Evolutionary conservation across 495 filamentous ascomycete species (phyloP).

Genomic region (Xylaria bambusicola): DNA sequence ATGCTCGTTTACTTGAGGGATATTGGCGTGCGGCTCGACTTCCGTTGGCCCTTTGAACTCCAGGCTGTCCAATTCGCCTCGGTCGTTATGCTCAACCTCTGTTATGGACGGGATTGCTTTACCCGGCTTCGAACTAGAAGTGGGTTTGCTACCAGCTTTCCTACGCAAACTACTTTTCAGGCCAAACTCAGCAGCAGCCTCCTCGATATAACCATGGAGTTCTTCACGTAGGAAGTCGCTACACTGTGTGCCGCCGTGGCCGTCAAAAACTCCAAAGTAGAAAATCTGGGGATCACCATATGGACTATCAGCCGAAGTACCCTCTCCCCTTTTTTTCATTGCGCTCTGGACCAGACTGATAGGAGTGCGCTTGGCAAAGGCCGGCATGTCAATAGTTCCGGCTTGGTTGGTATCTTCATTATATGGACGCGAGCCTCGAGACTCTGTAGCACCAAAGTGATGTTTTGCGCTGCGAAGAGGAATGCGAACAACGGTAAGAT

Average conservation of each 20-base stretch:
- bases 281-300: conserved; percentile 93
- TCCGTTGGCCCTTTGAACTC: conserved; percentile 43
- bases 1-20: conserved; percentile 31
- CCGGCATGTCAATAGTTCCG: conserved; percentile 86
- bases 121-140: conserved; percentile 7
- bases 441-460: conserved; percentile 81
- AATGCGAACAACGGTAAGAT: conserved; percentile 97
- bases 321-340: conserved; percentile 48
- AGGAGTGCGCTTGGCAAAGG: conserved; percentile 82
- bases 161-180: conserved; percentile 67
- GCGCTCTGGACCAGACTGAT: conserved; percentile 61
- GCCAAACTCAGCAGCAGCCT: conserved; percentile 70
- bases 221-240: conserved; percentile 81
- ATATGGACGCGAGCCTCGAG: conserved; percentile 76
- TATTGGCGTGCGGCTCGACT: conserved; percentile 31
- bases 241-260: conserved; percentile 90
- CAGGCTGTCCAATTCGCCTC: conserved; percentile 33
- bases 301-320: conserved; percentile 67
- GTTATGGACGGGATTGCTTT: conserved; percentile 8
- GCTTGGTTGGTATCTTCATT: conserved; percentile 97
- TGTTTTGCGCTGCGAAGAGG: conserved; percentile 92
- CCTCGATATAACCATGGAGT: conserved; percentile 87
- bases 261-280: conserved; percentile 96
- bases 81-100: conserved; percentile 23
- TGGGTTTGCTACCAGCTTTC: conserved; percentile 8